These are phyloP conservation scores for Rostrohypoxylon terebratum DNA, from an alignment of 495 filamentous ascomycete genomes.

Conservation along the genomic window DNA sequence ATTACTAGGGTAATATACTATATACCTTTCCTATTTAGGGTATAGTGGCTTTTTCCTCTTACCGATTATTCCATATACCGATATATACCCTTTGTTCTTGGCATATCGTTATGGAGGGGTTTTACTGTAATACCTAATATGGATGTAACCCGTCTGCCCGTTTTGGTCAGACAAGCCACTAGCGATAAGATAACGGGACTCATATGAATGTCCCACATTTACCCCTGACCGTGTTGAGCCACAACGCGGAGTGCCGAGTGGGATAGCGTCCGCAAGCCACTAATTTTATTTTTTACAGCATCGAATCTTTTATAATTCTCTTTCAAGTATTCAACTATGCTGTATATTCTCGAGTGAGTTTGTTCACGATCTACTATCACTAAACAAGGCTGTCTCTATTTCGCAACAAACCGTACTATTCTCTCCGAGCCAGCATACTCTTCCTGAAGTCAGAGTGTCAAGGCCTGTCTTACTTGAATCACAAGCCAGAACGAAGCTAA, in stretches of 20 bases:
- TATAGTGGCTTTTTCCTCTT: too few relatives aligned
- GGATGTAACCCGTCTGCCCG: too few relatives aligned
- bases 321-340: too few relatives aligned
- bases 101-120: too few relatives aligned
- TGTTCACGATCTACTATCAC: conserved; percentile 3
- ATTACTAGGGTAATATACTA: too few relatives aligned
- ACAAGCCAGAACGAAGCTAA: conserved; percentile 8
- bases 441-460: background rate
- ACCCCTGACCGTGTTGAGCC: background rate
- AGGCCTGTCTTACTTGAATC: conserved; percentile 2
- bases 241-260: background rate
- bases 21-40: too few relatives aligned
- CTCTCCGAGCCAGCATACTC: background rate
- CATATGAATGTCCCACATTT: background rate
- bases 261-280: background rate
- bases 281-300: too few relatives aligned
- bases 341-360: background rate
- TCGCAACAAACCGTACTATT: background rate
- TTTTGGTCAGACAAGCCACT: background rate
- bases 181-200: conserved; percentile 5
- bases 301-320: too few relatives aligned
- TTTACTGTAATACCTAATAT: too few relatives aligned
- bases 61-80: too few relatives aligned
- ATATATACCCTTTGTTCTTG: too few relatives aligned
- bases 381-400: too few relatives aligned